Base-by-base conservation (phyloP, 306 rosid genomes). In the Cucurbita maxima region DNA sequence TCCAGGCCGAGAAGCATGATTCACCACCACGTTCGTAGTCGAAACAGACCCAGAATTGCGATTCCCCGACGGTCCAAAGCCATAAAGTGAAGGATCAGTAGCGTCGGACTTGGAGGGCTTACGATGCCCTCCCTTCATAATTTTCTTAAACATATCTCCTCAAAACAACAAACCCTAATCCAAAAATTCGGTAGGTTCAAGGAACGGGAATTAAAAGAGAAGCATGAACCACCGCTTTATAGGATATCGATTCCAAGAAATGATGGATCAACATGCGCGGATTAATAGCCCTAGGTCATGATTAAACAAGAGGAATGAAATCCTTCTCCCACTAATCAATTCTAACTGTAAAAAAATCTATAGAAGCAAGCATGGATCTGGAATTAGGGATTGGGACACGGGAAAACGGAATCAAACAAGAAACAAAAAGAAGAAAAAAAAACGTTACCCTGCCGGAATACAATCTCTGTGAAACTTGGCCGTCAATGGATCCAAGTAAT, bases 51-150 rank as follows among this genome's bases (percentile, higher is more conserved):
- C 79, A 6, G 88, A 72, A 71, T 76, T 83, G 3, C 88, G 86
- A 75, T 58, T 82, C 7, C 79, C 88, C 4, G 89, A 52, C 38
- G 41, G 77, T 10, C 83, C 84, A 22, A 68, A 76, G 37, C 82
- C 85, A 58, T 73, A 88, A 3, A 77, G 10, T 19, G 83, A 78
- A 18, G 87, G 75, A 76, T 94, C 99, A 75, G 34, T 76, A 5
- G 90, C 50, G 48, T 91, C 99, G 10, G 99, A 85, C 82, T 94
- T 94, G 77, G 97, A 83, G 86, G 91, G 88, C 89, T 94, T 94
- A 40, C 86, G 84, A 51, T 83, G 80, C 87, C 96, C 90, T 48
- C 91, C 95, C 69, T 87, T 88, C 83, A 91, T 94, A 72, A 94
- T 87, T 68, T 91, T 94, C 89, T 87, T 89, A 58, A 94, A 87